These are phyloP conservation scores for Penicillium sp. DNA, from an alignment of 2,329 filamentous ascomycete species.

Conservation along the genomic window DNA sequence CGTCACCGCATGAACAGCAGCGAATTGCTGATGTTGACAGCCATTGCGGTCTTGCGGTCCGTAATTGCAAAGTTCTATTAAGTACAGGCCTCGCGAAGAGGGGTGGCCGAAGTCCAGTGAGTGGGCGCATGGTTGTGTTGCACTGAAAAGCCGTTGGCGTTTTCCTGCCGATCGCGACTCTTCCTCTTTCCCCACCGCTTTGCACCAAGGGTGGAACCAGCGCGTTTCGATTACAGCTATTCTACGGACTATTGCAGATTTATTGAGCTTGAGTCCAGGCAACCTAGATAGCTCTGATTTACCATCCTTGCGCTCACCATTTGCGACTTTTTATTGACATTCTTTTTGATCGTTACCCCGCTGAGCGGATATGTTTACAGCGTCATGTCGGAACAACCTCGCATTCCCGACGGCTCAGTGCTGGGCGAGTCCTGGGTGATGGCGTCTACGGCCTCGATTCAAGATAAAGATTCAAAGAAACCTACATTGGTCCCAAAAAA, in stretches of 20 bases:
- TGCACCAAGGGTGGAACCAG: constrained; percentile 5
- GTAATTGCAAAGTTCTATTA: background rate
- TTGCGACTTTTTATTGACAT: background rate
- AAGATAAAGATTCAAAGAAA: constrained; percentile 8
- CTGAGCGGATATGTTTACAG: constrained; percentile 15
- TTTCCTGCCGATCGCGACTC: constrained; percentile 17
- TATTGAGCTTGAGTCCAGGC: background rate
- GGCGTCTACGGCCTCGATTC: constrained; percentile 21
- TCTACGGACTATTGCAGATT: background rate
- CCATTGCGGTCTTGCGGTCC: constrained; percentile 10
- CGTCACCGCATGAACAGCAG: constrained; percentile 23
- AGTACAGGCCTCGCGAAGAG: constrained; percentile 8
- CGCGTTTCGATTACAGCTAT: background rate
- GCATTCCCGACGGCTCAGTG: constrained; percentile 17
- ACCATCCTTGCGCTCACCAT: background rate
- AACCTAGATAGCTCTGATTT: background rate
- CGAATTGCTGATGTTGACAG: constrained; percentile 19
- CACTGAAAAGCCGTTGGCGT: constrained; percentile 7
- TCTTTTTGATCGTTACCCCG: background rate
- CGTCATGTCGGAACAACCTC: constrained; percentile 17
- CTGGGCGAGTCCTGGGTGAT: constrained; percentile 42
- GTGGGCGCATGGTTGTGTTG: constrained; percentile 24
- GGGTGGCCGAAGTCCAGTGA: constrained; percentile 18
- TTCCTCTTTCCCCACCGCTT: constrained; percentile 22
- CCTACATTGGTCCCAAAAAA: background rate